Conservation (phyloP, 73 alveolate species). For the Paramecium sexaurelia region DNA sequence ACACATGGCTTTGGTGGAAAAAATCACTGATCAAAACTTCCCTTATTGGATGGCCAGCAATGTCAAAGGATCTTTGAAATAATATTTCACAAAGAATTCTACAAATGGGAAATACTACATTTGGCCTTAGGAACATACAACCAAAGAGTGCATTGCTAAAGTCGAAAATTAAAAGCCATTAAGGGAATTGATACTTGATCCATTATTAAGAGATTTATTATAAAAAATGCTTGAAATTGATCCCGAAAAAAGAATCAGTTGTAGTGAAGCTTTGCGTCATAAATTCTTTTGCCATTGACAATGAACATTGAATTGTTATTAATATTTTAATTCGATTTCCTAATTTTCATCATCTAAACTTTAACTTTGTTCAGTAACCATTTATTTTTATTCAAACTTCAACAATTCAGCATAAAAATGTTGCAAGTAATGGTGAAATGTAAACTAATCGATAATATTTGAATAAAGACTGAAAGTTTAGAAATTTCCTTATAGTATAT, state of each 20-base stretch:
- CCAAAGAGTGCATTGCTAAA: slow-evolving; percentile 45
- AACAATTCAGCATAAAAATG: too few species aligned
- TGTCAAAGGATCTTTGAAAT: slow-evolving; percentile 52
- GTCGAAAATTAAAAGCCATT: slow-evolving; percentile 61
- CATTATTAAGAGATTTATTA: slow-evolving; percentile 69
- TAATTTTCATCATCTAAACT: neutral
- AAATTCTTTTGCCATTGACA: slow-evolving; percentile 64
- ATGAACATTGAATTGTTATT: neutral
- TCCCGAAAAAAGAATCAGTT: slow-evolving; percentile 80
- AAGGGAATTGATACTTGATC: slow-evolving; percentile 70
- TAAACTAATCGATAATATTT: too few species aligned
- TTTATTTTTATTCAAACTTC: too few species aligned
- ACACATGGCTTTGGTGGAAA: slow-evolving; percentile 96
- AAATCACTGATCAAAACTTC: slow-evolving; percentile 82
- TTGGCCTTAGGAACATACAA: slow-evolving; percentile 29
- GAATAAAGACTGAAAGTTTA: too few species aligned
- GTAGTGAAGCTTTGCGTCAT: slow-evolving; percentile 79
- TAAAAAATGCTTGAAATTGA: slow-evolving; percentile 76
- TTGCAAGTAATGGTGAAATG: too few species aligned
- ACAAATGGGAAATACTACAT: slow-evolving; percentile 40
- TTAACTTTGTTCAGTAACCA: too few species aligned
- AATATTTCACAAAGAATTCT: neutral
- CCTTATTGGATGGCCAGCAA: slow-evolving; percentile 92
- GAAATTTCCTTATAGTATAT: too few species aligned
- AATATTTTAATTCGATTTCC: neutral